phyloP scores from a whole-genome alignment of 371 early-diverging fungal genomes.

The Zancudomyces culisetae region DNA sequence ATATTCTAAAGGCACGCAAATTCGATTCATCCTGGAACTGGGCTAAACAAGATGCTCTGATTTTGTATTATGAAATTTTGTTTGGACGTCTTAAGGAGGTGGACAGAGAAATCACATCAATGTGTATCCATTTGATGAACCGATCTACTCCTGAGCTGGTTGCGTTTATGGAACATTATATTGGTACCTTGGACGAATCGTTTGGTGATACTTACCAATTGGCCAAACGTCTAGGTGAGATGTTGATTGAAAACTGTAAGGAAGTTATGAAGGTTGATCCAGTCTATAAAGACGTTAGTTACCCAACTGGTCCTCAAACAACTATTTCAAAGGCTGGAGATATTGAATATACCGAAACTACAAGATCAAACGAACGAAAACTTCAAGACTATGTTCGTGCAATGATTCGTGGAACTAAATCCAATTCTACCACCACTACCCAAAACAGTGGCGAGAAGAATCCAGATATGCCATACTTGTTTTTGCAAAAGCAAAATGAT shows the following conservation, averaged over 20 bases:
- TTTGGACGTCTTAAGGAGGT: constrained; percentile 75
- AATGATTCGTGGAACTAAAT: constrained; percentile 39
- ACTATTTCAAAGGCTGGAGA: constrained; percentile 57
- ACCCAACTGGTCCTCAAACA: constrained; percentile 69
- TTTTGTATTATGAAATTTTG: constrained; percentile 78
- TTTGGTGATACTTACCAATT: constrained; percentile 65
- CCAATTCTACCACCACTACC: constrained; percentile 46
- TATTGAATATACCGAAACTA: constrained; percentile 62
- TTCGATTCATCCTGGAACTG: constrained; percentile 97
- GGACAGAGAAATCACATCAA: constrained; percentile 82
- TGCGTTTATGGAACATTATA: constrained; percentile 69
- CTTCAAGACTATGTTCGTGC: constrained; percentile 20
- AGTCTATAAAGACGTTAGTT: constrained; percentile 62
- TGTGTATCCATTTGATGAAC: constrained; percentile 83
- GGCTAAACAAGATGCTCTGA: constrained; percentile 82
- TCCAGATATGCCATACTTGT: constrained; percentile 33
- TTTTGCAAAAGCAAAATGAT: constrained; percentile 50
- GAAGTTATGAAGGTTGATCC: constrained; percentile 56
- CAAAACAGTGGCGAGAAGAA: constrained; percentile 44
- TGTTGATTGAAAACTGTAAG: constrained; percentile 72
- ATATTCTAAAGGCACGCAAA: constrained; percentile 60
- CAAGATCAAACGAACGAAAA: constrained; percentile 36
- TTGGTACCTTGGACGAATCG: constrained; percentile 43
- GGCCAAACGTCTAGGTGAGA: constrained; percentile 59
- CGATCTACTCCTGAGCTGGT: constrained; percentile 62